A percentile compares a stretch with the other conserved stretches of the same genome.
These are phyloP conservation scores for Claviceps sp. DNA, from an alignment of 2,329 filamentous ascomycete species.

Conservation along the genomic window DNA sequence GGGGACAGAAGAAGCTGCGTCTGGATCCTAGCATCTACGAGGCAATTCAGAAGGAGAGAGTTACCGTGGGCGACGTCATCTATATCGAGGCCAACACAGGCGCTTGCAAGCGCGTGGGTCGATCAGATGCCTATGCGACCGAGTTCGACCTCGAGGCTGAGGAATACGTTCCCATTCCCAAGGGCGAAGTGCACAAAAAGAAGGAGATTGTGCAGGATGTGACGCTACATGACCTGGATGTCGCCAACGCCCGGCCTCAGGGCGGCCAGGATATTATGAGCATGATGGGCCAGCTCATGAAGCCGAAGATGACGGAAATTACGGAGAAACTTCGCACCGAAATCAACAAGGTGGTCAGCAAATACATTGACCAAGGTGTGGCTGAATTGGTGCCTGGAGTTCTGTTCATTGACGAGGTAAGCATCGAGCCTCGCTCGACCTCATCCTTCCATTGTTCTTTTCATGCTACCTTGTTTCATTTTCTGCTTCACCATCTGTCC, in stretches of 20 bases:
- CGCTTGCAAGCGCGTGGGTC: slow-evolving; percentile 90
- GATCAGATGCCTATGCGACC: slow-evolving; percentile 92
- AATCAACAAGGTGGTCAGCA: slow-evolving; percentile 98
- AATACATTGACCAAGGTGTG: slow-evolving; percentile 96
- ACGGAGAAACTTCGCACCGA: slow-evolving; percentile 91
- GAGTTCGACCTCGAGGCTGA: slow-evolving; percentile 98
- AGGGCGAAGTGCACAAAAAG: slow-evolving; percentile 99
- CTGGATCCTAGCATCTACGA: slow-evolving; percentile 98
- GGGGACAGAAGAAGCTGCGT: slow-evolving; percentile 94
- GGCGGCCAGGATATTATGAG: slow-evolving; percentile 99
- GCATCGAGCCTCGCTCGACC: not conserved
- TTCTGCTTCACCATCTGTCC: not conserved
- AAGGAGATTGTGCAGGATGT: slow-evolving; percentile 99
- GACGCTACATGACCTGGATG: slow-evolving; percentile 88
- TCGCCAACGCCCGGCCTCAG: slow-evolving; percentile 88
- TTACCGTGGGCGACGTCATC: slow-evolving; percentile 91
- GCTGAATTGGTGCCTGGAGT: slow-evolving; percentile 97
- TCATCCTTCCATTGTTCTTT: not conserved
- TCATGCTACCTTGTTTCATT: slow-evolving; percentile 1
- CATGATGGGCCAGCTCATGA: slow-evolving; percentile 99
- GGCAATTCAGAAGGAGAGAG: slow-evolving; percentile 95
- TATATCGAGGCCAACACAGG: slow-evolving; percentile 99
- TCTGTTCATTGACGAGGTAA: slow-evolving; percentile 94
- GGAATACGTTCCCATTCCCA: slow-evolving; percentile 96
- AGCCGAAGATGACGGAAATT: slow-evolving; percentile 98